Evolutionary conservation across 228 moss, liverwort and hornwort genomes (phyloP).

Genomic region (Sphagnum fallax): DNA sequence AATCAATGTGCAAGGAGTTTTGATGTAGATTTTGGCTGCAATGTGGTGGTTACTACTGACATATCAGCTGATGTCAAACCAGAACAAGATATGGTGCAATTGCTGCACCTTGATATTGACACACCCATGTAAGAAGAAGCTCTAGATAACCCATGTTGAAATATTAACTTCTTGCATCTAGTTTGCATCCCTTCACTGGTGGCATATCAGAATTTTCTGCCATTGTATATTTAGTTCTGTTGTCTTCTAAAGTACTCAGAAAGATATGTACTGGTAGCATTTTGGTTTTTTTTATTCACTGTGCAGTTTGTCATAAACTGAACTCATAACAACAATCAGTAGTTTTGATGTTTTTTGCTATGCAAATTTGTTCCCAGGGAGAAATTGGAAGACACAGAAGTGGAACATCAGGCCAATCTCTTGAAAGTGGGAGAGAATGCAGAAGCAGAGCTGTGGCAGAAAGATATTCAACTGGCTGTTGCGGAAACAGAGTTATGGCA

Average conservation of each 20-base stretch:
- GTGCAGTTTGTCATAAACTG: too few species aligned
- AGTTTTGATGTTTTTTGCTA: too few species aligned
- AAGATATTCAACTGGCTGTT: conserved; percentile 22
- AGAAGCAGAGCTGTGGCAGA: conserved; percentile 23
- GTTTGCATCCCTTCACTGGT: too few species aligned
- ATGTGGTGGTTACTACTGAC: neutral
- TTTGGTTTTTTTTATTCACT: too few species aligned
- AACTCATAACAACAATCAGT: too few species aligned
- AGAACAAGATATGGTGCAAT: conserved; percentile 11
- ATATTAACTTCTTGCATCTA: too few species aligned
- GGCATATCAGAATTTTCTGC: too few species aligned
- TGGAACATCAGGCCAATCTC: conserved; percentile 16
- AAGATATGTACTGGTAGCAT: too few species aligned
- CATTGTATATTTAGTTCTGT: too few species aligned
- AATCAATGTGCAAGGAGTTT: conserved; percentile 1
- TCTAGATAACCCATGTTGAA: too few species aligned
- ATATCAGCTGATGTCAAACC: neutral
- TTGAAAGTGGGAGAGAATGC: conserved; percentile 17
- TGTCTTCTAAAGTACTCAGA: too few species aligned
- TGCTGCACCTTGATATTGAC: conserved; percentile 9
- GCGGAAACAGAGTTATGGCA: conserved; percentile 27
- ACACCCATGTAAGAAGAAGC: conserved; percentile 7
- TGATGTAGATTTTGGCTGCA: conserved; percentile 2
- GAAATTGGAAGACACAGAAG: conserved; percentile 17
- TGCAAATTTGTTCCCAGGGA: conserved; percentile 8